Base-by-base conservation (phyloP, 257 asterid species). In the Gentiana macrophylla region DNA sequence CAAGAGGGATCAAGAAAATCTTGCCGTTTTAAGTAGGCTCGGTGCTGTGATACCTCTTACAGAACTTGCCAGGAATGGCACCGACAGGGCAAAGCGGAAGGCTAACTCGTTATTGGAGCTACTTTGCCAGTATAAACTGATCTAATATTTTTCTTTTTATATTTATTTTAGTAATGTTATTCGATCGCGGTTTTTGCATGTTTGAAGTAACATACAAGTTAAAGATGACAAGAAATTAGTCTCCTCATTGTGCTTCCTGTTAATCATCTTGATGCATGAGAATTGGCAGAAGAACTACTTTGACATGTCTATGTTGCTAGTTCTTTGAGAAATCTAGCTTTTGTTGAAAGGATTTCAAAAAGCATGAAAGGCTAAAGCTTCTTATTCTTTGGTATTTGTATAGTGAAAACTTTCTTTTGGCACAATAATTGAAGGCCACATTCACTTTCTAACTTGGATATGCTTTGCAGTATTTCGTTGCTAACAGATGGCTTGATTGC, bases 51-150 rank as follows among this genome's bases (percentile, higher is more conserved):
- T 79, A 37, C 94, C 94, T 34, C 84, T 90, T 6, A 45, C 85
- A 0, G 96, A 90, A 67, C 72, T 90, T 35, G 68, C 86, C n/a
- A 70, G 62, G 63, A 82, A 58, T 24, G 97, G 97, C 54, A 77
- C 97, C 0, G 97, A 90, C 62, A 82, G 97, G 61, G 95, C 94
- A 0, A 80, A 80, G 77, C 69, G 96, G 71, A 90, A 90, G 74
- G 96, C 96, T 6, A 55, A 67, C 41, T 82, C 94, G 0, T 70
- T 90, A 82, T 46, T 90, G 91, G 97, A 84, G 72, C 79, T 75
- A 49, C 78, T 84, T 44, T 55, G 73, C 12, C 81, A 68, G 58
- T 62, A 78, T 0, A 83, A 76, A 60, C 79, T 75, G 70, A 53
- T 47, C 43, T 79, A 67, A 79, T 59, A 49, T 67, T 64, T 49